These are phyloP conservation scores for Neonectria magnoliae DNA, from an alignment of 2,329 filamentous ascomycete genomes.

Conservation along the genomic window DNA sequence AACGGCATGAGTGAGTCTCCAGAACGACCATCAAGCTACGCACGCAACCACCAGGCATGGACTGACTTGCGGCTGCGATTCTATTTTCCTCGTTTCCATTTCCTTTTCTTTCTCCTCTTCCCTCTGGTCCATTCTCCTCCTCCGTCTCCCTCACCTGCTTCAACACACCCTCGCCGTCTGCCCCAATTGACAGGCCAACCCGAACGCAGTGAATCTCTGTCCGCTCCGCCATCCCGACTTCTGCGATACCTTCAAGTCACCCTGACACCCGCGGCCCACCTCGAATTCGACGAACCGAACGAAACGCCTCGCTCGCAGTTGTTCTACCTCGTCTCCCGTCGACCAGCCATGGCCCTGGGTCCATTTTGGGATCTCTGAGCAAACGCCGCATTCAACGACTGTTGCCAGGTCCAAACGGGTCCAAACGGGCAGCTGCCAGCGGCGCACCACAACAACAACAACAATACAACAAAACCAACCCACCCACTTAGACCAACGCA, in stretches of 20 bases:
- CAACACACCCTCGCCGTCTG: conserved; percentile 1
- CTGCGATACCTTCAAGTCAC: conserved; percentile 24
- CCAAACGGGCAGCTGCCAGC: conserved; percentile 17
- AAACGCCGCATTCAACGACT: conserved; percentile 27
- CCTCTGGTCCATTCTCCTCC: conserved; percentile 22
- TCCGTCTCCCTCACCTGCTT: conserved; percentile 21
- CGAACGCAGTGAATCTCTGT: conserved; percentile 18
- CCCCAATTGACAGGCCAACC: conserved; percentile 16
- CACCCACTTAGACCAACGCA: conserved; percentile 23
- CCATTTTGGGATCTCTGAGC: conserved; percentile 30
- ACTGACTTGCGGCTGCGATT: conserved; percentile 40
- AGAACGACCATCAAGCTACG: conserved; percentile 35
- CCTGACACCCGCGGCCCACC: not conserved
- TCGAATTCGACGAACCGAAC: conserved; percentile 18
- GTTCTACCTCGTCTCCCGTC: conserved; percentile 24
- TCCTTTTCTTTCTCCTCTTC: conserved; percentile 28
- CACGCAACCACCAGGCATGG: conserved; percentile 45
- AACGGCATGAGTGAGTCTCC: conserved; percentile 39
- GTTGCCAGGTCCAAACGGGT: conserved; percentile 26
- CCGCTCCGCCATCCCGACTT: conserved; percentile 6
- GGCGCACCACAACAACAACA: not conserved
- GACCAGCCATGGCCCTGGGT: conserved; percentile 40
- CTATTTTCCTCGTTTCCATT: conserved; percentile 29
- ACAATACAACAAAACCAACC: conserved; percentile 20
- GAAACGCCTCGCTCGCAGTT: conserved; percentile 24